Evolutionary conservation across 2,329 filamentous ascomycete species (phyloP).

Genomic region (Coleophoma cylindrospora): DNA sequence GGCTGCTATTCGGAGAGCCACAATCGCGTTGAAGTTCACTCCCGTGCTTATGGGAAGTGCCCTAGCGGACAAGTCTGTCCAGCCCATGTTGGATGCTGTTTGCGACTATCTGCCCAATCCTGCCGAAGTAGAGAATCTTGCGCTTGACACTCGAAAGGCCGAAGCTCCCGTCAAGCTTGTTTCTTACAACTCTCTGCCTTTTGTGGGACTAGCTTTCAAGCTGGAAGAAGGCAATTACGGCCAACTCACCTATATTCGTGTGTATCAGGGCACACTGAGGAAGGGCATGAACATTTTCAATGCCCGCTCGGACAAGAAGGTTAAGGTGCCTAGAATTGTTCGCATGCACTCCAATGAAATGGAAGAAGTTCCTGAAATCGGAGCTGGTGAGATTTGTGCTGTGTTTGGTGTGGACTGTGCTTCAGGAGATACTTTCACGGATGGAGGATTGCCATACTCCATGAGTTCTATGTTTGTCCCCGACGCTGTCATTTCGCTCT

Average conservation of each 20-base stretch:
- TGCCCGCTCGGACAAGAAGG: conserved; percentile 88
- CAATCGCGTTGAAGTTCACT: conserved; percentile 84
- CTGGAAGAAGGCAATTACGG: conserved; percentile 98
- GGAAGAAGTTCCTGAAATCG: conserved; percentile 91
- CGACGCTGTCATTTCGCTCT: conserved; percentile 95
- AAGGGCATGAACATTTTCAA: conserved; percentile 93
- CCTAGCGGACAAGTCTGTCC: conserved; percentile 87
- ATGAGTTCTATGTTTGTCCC: conserved; percentile 99
- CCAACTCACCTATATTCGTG: conserved; percentile 95
- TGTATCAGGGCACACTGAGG: conserved; percentile 87
- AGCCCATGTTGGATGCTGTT: conserved; percentile 94
- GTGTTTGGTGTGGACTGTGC: conserved; percentile 98
- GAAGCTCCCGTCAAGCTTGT: conserved; percentile 83
- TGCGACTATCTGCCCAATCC: conserved; percentile 96
- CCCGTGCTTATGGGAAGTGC: conserved; percentile 97
- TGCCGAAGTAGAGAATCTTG: conserved; percentile 80
- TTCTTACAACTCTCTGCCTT: conserved; percentile 88
- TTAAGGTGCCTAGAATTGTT: conserved; percentile 94
- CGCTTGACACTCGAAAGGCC: conserved; percentile 73
- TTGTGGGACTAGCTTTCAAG: conserved; percentile 96
- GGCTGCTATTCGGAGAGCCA: conserved; percentile 84
- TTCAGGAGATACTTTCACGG: conserved; percentile 96
- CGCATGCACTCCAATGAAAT: conserved; percentile 99
- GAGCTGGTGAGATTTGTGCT: conserved; percentile 95
- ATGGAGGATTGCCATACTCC: conserved; percentile 84